Percentiles rank a stretch among this genome's conserved stretches.
Evolutionary conservation across 2,329 filamentous ascomycete genomes (phyloP).

Genomic region (Colletotrichum tropicale): DNA sequence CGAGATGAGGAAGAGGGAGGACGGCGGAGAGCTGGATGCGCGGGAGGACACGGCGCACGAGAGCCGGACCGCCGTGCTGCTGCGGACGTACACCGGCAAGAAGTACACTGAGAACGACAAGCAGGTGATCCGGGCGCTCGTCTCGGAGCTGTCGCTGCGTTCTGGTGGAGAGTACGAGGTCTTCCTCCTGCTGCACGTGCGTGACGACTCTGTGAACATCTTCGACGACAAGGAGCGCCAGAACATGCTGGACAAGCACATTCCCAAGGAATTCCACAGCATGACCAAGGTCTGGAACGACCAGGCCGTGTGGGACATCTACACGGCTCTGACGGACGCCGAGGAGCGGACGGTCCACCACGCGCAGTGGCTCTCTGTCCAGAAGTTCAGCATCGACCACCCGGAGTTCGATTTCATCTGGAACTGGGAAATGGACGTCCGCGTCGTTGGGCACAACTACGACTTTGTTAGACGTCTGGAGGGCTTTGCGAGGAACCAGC

Average conservation of each 20-base stretch:
- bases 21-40: background rate
- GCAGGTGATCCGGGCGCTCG: conserved; percentile 77
- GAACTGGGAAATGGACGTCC: conserved; percentile 88
- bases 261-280: conserved; percentile 72
- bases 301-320: conserved; percentile 75
- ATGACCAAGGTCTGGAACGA: conserved; percentile 80
- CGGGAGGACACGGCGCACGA: background rate
- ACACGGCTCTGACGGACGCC: conserved; percentile 73
- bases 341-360: conserved; percentile 59
- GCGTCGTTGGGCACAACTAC: conserved; percentile 82
- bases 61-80: conserved; percentile 71
- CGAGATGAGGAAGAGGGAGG: background rate
- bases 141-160: conserved; percentile 76
- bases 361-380: conserved; percentile 73
- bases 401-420: conserved; percentile 83
- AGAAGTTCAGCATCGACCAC: conserved; percentile 77
- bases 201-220: conserved; percentile 62
- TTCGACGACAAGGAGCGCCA: conserved; percentile 65
- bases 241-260: conserved; percentile 61
- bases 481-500: conserved; percentile 69
- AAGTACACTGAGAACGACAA: conserved; percentile 80
- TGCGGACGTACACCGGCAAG: conserved; percentile 78
- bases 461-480: conserved; percentile 73
- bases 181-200: conserved; percentile 80
- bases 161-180: conserved; percentile 86